Percentiles rank a stretch among this genome's conserved stretches.
phyloP scores from a whole-genome alignment of 495 filamentous ascomycete genomes.

The Podospora pseudocomata region DNA sequence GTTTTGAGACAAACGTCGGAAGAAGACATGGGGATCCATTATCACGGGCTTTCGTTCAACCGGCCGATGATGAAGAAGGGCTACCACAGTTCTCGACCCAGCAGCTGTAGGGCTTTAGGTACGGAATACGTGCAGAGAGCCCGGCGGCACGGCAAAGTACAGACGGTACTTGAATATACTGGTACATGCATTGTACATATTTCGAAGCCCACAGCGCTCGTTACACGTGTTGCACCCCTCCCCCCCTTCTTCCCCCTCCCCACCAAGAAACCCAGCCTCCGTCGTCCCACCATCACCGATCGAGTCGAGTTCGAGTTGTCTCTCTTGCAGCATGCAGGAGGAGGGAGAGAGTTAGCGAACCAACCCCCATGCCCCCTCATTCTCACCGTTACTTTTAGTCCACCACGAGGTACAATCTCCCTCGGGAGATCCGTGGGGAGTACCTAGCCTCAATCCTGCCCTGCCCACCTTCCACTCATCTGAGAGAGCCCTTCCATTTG shows the following conservation, averaged over 20 bases:
- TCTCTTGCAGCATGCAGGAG: constrained; percentile 3
- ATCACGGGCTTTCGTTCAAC: background rate
- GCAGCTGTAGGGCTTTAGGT: background rate
- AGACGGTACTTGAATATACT: constrained; percentile 4
- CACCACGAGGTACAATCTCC: background rate
- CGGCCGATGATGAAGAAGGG: too few species aligned
- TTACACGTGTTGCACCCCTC: constrained; percentile 25
- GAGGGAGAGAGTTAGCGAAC: background rate
- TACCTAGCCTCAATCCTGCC: background rate
- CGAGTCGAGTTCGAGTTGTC: background rate
- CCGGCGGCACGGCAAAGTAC: background rate
- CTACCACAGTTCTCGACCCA: background rate
- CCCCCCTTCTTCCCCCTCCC: background rate
- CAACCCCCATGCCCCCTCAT: background rate
- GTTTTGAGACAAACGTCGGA: background rate
- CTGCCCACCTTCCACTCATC: background rate
- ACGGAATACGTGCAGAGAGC: background rate
- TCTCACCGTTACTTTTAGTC: background rate
- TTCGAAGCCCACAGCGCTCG: constrained; percentile 18
- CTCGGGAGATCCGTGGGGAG: background rate
- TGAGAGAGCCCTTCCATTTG: background rate
- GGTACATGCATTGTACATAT: constrained; percentile 10
- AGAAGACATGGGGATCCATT: background rate
- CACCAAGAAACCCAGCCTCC: constrained; percentile 11
- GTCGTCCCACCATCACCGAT: background rate